Conservation (phyloP, 2,329 filamentous ascomycete species). For the Nothopassalora personata region DNA sequence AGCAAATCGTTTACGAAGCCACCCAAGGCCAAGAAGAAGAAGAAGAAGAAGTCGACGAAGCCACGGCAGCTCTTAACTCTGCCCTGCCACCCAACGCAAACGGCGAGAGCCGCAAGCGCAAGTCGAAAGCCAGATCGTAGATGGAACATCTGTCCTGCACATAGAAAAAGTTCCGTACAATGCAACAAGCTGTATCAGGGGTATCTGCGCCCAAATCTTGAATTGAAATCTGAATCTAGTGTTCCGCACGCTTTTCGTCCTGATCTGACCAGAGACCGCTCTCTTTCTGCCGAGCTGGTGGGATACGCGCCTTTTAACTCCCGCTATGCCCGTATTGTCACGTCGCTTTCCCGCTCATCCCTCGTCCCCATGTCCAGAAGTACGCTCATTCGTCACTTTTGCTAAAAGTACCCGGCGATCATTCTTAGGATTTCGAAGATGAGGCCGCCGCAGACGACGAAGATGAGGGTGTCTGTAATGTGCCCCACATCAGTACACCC, state of each 20-base stretch:
- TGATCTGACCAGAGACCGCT: neutral
- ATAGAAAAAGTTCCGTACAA: neutral
- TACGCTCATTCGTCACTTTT: neutral
- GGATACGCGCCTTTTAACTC: neutral
- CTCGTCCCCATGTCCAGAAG: neutral
- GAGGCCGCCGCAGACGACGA: conserved; percentile 58
- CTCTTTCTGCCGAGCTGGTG: neutral
- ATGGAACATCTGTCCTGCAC: neutral
- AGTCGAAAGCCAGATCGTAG: conserved; percentile 27
- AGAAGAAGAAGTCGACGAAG: conserved; percentile 35
- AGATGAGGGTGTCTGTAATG: conserved; percentile 53
- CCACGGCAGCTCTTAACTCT: conserved; percentile 35
- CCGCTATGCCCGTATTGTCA: neutral
- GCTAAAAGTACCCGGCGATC: conserved; percentile 33
- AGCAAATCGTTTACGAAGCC: conserved; percentile 23
- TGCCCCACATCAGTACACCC: too few species aligned
- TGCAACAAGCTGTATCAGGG: neutral
- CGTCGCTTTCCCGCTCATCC: neutral
- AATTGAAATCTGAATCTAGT: neutral
- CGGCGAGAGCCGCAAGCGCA: conserved; percentile 40
- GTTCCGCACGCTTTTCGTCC: neutral
- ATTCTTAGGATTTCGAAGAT: conserved; percentile 53
- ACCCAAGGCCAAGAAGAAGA: conserved; percentile 29
- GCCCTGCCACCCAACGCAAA: conserved; percentile 43
- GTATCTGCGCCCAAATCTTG: neutral